Conservation (phyloP, 169 alveolate genomes). For the Cryptosporidium tyzzeri region DNA sequence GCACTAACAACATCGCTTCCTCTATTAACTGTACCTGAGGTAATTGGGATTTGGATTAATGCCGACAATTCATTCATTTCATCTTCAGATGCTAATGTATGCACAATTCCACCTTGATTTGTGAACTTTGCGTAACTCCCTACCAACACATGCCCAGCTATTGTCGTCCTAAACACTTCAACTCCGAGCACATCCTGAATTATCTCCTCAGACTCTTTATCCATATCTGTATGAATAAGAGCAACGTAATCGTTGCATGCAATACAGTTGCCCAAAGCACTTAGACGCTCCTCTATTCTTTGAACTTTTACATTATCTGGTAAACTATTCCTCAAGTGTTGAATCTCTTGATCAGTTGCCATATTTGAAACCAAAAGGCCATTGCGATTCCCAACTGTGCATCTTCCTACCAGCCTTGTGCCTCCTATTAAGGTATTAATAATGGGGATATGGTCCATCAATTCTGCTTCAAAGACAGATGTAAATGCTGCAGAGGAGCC, state of each 20-base stretch:
- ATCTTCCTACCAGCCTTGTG: slow-evolving; percentile 96
- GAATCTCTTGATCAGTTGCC: slow-evolving; percentile 97
- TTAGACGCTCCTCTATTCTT: slow-evolving; percentile 97
- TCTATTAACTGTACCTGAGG: slow-evolving; percentile 99
- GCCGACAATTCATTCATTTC: slow-evolving; percentile 98
- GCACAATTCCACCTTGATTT: slow-evolving; percentile 97
- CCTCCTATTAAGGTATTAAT: slow-evolving; percentile 97
- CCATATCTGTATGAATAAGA: slow-evolving; percentile 97
- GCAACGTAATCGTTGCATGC: slow-evolving; percentile 99
- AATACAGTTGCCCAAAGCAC: slow-evolving; percentile 98
- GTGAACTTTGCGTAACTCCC: slow-evolving; percentile 97
- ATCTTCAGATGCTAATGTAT: slow-evolving; percentile 96
- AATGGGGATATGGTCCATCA: slow-evolving; percentile 95
- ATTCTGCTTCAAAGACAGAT: slow-evolving; percentile 95
- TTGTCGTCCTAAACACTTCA: slow-evolving; percentile 98
- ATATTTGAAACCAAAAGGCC: slow-evolving; percentile 98
- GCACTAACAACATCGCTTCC: slow-evolving; percentile 97
- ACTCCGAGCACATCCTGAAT: slow-evolving; percentile 96
- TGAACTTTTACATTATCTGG: slow-evolving; percentile 95
- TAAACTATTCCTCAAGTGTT: slow-evolving; percentile 94
- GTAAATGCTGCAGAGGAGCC: slow-evolving; percentile 97
- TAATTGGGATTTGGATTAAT: slow-evolving; percentile 94
- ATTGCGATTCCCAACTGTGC: slow-evolving; percentile 95
- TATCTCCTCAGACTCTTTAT: slow-evolving; percentile 98
- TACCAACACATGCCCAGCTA: slow-evolving; percentile 98